Evolutionary conservation across 306 rosid genomes (phyloP).

Genomic region (Ceratonia siliqua): DNA sequence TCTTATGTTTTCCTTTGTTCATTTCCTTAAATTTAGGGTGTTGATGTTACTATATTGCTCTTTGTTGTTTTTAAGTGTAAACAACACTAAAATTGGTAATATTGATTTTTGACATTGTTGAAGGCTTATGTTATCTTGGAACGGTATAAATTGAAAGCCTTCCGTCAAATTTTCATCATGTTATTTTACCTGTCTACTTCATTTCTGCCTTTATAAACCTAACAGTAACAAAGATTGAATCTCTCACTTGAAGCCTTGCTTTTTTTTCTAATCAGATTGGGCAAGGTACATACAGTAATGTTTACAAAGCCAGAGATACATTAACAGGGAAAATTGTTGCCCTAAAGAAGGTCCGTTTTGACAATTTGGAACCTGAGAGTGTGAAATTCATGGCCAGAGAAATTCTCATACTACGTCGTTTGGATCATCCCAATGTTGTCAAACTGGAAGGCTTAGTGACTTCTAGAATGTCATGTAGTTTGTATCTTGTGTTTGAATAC

Average conservation of each 20-base stretch:
- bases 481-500: slow-evolving; percentile 78
- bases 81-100: slow-evolving; percentile 27
- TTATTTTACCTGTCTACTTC: neutral
- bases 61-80: slow-evolving; percentile 27
- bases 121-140: neutral
- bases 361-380: slow-evolving; percentile 93
- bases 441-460: slow-evolving; percentile 91
- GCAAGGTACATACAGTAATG: slow-evolving; percentile 92
- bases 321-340: slow-evolving; percentile 81
- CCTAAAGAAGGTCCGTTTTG: slow-evolving; percentile 85
- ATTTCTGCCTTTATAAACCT: neutral
- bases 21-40: neutral
- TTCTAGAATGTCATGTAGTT: slow-evolving; percentile 87
- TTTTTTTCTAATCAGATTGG: slow-evolving; percentile 66
- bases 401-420: slow-evolving; percentile 79
- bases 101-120: neutral
- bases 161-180: neutral
- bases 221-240: slow-evolving; percentile 25
- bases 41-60: slow-evolving; percentile 21
- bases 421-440: slow-evolving; percentile 87
- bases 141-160: slow-evolving; percentile 14
- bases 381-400: slow-evolving; percentile 93
- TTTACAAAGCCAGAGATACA: slow-evolving; percentile 89
- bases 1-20: slow-evolving; percentile 13
- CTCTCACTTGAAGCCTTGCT: slow-evolving; percentile 26